These are phyloP conservation scores for Mrakia blollopis DNA, from an alignment of 768 basidiomycete species.

Conservation along the genomic window DNA sequence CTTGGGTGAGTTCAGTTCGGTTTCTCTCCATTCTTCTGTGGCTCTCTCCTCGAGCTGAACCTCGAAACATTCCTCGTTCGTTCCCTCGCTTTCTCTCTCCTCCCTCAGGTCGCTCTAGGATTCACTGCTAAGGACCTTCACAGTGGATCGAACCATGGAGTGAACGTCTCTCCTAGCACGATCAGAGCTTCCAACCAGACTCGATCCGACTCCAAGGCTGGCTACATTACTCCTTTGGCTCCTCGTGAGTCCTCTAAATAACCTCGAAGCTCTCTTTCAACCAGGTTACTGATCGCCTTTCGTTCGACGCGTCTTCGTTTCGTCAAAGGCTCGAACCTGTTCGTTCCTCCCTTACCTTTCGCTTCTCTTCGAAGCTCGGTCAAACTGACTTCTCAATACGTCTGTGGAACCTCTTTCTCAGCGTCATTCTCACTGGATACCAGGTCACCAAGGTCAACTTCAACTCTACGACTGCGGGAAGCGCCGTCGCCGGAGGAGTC, in stretches of 20 bases:
- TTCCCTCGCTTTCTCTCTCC: conserved; percentile 24
- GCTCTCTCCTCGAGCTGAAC: background rate
- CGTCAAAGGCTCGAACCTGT: conserved; percentile 55
- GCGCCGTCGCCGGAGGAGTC: conserved; percentile 50
- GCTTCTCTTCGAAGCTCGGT: too few species aligned
- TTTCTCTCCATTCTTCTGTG: background rate
- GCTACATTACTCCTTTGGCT: conserved; percentile 58
- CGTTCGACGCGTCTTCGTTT: conserved; percentile 42
- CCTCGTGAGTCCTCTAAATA: conserved; percentile 48
- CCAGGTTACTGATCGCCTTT: background rate
- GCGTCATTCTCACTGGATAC: conserved; percentile 56
- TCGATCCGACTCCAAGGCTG: conserved; percentile 60
- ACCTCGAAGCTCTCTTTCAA: too few species aligned
- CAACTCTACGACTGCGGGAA: conserved; percentile 40
- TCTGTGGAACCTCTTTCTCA: background rate
- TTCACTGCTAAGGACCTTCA: conserved; percentile 22
- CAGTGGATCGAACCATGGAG: conserved; percentile 34
- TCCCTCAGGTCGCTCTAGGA: background rate
- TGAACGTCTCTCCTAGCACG: conserved; percentile 53
- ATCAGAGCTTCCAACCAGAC: conserved; percentile 64
- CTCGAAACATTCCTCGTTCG: conserved; percentile 40
- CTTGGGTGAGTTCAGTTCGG: conserved; percentile 45
- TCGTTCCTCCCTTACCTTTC: background rate
- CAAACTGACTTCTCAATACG: background rate
- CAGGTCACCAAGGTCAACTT: conserved; percentile 55